These are phyloP conservation scores for Phoma herbarum DNA, from an alignment of 2,329 filamentous ascomycete species.

Conservation along the genomic window DNA sequence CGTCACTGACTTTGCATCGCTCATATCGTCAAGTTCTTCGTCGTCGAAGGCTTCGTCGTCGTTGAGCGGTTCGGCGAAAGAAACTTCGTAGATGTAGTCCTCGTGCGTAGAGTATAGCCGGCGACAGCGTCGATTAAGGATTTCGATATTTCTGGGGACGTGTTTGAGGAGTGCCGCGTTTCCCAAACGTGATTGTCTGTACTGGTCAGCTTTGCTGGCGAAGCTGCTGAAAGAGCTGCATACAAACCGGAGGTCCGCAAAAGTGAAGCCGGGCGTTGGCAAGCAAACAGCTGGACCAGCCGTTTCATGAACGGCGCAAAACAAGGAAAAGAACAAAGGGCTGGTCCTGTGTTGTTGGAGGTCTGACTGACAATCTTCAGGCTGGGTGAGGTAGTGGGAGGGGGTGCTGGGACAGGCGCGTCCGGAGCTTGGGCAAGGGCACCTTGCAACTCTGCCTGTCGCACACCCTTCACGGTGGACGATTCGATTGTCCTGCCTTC, in stretches of 20 bases:
- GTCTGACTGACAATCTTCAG: not conserved
- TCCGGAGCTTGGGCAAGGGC: conserved; percentile 7
- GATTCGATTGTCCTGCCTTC: not conserved
- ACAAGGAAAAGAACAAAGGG: not conserved
- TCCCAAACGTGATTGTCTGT: not conserved
- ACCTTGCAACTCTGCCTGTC: conserved; percentile 2
- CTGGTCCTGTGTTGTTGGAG: not conserved
- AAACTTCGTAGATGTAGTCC: not conserved
- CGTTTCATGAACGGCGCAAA: conserved; percentile 10
- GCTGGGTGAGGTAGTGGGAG: conserved; percentile 5
- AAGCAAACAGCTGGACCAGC: conserved; percentile 9
- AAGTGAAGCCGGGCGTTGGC: conserved; percentile 4
- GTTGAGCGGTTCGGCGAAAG: not conserved
- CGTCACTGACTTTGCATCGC: conserved; percentile 29
- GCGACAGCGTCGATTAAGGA: not conserved
- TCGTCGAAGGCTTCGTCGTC: conserved; percentile 1
- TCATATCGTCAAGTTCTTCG: conserved; percentile 23
- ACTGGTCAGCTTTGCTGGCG: conserved; percentile 9
- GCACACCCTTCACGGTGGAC: not conserved
- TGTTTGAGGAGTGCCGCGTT: not conserved
- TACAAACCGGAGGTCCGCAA: conserved; percentile 20
- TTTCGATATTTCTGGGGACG: not conserved
- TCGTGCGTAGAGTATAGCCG: not conserved
- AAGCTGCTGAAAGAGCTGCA: conserved; percentile 1
- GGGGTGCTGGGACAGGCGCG: conserved; percentile 11